Base-by-base conservation (phyloP, 345 rosid genomes). In the Gynandropsis gynandra region DNA sequence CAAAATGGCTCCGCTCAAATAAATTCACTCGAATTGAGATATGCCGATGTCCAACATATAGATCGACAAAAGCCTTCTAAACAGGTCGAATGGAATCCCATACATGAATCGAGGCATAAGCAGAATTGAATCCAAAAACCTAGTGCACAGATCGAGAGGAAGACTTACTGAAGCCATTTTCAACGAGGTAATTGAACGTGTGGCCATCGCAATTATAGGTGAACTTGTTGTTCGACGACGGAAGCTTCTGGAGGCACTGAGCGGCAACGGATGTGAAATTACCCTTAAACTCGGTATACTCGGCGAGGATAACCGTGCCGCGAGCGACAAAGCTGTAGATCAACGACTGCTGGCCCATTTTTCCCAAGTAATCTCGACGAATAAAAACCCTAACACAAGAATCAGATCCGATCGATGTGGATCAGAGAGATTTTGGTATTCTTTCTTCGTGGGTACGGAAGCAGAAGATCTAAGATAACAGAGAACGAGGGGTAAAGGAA, bases 141-240 rank as follows among this genome's bases (percentile, higher is more conserved):
- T 24, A 24, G 2, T 5, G 29, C 29, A 2, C 29, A 24, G 2
- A 1, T 41, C 9, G 20, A 11, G 6, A 15, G 14, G 51, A 13
- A 16, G 60, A 68, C 82, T 50, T 59, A 83, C 92, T 80, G 80
- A 76, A 83, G 34, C 84, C 92, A 52, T 80, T 78, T 62, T 80
- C 84, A 37, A 78, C 92, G 72, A 77, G 87, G 73, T 83, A 83
- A 72, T 80, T 83, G 74, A 83, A 83, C 42, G 92, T 83, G 47
- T 83, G 87, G 27, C 92, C 92, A 53, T 83, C 92, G 69, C 84
- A 78, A 59, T 83, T 83, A 69, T 83, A 83, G 59, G 87, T 80
- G 44, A 78, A 75, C 72, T 70, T 77, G 72, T 83, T 80, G 68
- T 74, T 76, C 14, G 80, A 74, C 8, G 87, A 65, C 17, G 92